Evolutionary conservation across 1,284 basidiomycete genomes (phyloP).

Genomic region (Kalmanozyma brasiliensis): DNA sequence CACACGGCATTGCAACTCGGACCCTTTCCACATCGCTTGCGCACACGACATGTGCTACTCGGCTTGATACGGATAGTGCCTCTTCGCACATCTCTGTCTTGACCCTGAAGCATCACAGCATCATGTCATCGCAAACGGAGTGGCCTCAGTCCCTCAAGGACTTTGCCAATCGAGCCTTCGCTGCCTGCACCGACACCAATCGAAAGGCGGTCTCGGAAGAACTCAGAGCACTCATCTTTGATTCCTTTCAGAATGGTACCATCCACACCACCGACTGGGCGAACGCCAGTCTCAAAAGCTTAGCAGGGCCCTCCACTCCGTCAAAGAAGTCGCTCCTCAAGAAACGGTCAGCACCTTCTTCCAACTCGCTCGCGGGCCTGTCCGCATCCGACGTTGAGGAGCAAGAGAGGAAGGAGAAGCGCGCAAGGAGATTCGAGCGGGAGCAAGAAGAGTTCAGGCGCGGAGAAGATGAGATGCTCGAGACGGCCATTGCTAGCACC

Average conservation of each 20-base stretch:
- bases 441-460: slow-evolving; percentile 58
- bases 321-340: slow-evolving; percentile 34
- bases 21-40: no score
- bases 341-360: slow-evolving; percentile 31
- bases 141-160: slow-evolving; percentile 60
- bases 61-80: no score
- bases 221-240: slow-evolving; percentile 69
- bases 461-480: slow-evolving; percentile 46
- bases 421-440: slow-evolving; percentile 64
- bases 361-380: slow-evolving; percentile 1
- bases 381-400: slow-evolving; percentile 45
- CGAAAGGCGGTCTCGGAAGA: slow-evolving; percentile 69
- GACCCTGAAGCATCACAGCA: neutral
- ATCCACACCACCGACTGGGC: slow-evolving; percentile 90
- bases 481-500: slow-evolving; percentile 51
- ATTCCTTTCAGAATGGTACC: slow-evolving; percentile 73
- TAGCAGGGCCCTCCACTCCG: slow-evolving; percentile 43
- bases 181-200: slow-evolving; percentile 68
- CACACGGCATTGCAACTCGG: no score
- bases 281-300: slow-evolving; percentile 82
- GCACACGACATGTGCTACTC: no score
- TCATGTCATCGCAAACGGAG: slow-evolving; percentile 52
- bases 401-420: slow-evolving; percentile 58
- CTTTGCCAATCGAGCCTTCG: slow-evolving; percentile 63
- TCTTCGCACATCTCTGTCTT: no score